Evolutionary conservation across 2,329 filamentous ascomycete species (phyloP).

Genomic region (Colletotrichum tabaci): DNA sequence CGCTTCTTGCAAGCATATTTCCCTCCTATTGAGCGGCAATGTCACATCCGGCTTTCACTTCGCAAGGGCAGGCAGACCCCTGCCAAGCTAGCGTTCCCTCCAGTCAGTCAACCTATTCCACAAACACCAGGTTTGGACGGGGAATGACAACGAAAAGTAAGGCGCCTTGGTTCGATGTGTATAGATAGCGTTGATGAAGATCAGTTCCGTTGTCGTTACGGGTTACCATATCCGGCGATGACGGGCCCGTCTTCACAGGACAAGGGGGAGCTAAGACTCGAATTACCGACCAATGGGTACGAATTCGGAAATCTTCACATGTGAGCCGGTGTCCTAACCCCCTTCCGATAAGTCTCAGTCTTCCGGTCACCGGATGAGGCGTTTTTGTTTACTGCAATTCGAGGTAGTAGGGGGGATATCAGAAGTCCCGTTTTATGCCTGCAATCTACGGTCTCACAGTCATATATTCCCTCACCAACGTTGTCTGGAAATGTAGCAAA

Average conservation of each 20-base stretch:
- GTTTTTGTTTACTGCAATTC: too few relatives aligned
- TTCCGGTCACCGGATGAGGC: neutral
- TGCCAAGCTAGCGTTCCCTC: neutral
- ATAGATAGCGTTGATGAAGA: neutral
- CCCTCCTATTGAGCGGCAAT: neutral
- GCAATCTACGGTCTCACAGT: neutral
- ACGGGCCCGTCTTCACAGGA: neutral
- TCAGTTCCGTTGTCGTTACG: neutral
- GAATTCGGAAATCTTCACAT: conserved; percentile 2
- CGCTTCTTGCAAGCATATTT: too few relatives aligned
- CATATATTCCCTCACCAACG: neutral
- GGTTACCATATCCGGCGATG: neutral
- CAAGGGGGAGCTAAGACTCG: neutral
- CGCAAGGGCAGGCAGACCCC: too few relatives aligned
- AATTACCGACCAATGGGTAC: neutral
- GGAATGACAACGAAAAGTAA: neutral
- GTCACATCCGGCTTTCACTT: neutral
- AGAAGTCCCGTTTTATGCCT: neutral
- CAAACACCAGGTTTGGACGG: neutral
- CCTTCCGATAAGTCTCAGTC: neutral
- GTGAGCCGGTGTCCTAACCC: neutral
- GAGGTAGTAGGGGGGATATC: neutral
- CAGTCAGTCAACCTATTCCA: neutral
- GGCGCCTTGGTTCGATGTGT: neutral
- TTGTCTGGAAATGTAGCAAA: neutral